A percentile compares a stretch with the other conserved stretches of the same genome.
phyloP scores from a whole-genome alignment of 805 yeast species.

The Pichia deserticola region DNA sequence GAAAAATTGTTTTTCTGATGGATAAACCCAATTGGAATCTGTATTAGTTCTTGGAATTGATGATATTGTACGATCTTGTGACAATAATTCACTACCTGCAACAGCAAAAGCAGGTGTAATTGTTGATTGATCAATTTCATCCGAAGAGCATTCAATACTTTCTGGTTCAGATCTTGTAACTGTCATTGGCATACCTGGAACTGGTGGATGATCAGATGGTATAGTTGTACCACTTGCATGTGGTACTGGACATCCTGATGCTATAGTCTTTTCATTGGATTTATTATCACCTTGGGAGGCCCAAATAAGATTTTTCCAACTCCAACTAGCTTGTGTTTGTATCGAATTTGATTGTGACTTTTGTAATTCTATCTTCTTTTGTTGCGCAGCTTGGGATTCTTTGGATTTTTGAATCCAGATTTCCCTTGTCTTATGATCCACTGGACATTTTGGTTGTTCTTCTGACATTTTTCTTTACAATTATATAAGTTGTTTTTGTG shows the following conservation, averaged over 20 bases:
- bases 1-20: conserved; percentile 89
- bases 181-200: conserved; percentile 6
- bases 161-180: conserved; percentile 11
- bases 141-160: conserved; percentile 46
- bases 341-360: background rate
- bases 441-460: conserved; percentile 49
- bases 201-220: conserved; percentile 18
- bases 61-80: conserved; percentile 69
- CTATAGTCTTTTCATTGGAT: background rate
- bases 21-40: conserved; percentile 80
- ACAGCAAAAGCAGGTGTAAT: conserved; percentile 21
- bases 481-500: background rate
- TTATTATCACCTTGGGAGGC: conserved; percentile 2
- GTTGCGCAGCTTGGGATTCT: conserved; percentile 12
- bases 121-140: conserved; percentile 26
- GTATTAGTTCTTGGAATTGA: conserved; percentile 76
- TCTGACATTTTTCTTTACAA: conserved; percentile 10
- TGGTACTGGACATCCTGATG: conserved; percentile 7
- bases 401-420: conserved; percentile 43
- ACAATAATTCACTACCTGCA: conserved; percentile 36
- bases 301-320: conserved; percentile 19
- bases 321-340: background rate
- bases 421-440: conserved; percentile 53
- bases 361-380: background rate
- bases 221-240: conserved; percentile 11